These are phyloP conservation scores for Arabidopsis thaliana DNA, from an alignment of 345 rosid genomes.

Conservation along the genomic window DNA sequence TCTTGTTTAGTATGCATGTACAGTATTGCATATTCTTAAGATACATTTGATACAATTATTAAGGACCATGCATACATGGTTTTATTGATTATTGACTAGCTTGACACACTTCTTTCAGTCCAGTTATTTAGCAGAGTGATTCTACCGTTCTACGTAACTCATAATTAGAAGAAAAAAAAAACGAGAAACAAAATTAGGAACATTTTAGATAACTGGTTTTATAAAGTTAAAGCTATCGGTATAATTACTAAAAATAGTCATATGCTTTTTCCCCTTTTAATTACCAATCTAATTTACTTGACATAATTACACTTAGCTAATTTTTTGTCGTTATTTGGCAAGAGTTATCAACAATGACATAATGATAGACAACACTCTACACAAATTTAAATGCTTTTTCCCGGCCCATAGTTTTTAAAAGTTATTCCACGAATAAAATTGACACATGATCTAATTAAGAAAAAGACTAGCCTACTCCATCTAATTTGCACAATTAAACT, in stretches of 20 bases:
- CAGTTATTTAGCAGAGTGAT: neutral
- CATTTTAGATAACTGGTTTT: no score
- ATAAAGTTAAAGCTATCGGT: neutral
- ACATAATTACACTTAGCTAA: constrained; percentile 4
- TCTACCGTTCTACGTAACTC: neutral
- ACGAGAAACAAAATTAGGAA: no score
- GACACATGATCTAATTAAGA: no score
- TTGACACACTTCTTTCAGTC: neutral
- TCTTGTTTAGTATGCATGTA: neutral
- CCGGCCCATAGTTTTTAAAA: neutral
- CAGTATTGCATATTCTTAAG: neutral
- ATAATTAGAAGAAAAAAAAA: no score
- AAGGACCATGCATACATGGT: neutral
- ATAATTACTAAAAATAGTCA: neutral
- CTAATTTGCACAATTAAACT: no score
- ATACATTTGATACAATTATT: neutral
- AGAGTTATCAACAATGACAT: constrained; percentile 26
- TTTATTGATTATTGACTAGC: neutral
- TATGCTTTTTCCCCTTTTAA: neutral
- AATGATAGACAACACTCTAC: neutral
- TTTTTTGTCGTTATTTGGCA: constrained; percentile 22
- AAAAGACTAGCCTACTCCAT: no score
- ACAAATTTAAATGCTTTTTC: neutral
- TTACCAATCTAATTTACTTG: constrained; percentile 6
- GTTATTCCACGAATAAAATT: no score